A percentile compares a stretch with the other conserved stretches of the same genome.
These are phyloP conservation scores for Lactarius pseudohatsudake DNA, from an alignment of 768 basidiomycete species.

Conservation along the genomic window DNA sequence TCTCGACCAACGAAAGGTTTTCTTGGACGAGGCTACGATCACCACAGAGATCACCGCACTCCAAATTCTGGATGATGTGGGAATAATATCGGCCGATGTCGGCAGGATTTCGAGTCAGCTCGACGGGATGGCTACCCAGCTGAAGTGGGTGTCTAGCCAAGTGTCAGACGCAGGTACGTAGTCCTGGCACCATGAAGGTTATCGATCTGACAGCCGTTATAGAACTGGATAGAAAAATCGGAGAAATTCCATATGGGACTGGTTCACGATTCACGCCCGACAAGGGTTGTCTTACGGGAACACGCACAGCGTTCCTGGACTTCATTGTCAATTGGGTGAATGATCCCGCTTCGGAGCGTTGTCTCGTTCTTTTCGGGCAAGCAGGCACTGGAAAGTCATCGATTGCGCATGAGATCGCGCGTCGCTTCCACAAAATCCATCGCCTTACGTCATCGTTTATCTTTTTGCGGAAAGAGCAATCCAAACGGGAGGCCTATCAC, in stretches of 20 bases:
- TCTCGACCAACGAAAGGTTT: too few species aligned
- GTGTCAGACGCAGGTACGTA: background rate
- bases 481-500: background rate
- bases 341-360: background rate
- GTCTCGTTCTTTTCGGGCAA: conserved; percentile 6
- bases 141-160: background rate
- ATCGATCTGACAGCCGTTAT: background rate
- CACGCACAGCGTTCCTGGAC: background rate
- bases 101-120: background rate
- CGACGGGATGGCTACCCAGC: background rate
- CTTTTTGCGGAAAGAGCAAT: conserved; percentile 5
- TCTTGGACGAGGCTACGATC: too few species aligned
- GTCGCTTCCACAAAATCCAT: background rate
- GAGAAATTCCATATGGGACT: background rate
- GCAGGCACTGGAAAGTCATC: background rate
- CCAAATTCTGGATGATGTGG: background rate
- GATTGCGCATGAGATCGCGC: background rate
- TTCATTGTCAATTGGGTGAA: background rate
- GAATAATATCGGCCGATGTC: background rate
- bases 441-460: background rate
- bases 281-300: background rate
- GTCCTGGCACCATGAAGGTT: background rate
- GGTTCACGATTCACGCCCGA: background rate
- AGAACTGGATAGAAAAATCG: background rate
- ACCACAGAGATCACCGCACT: background rate